Base-by-base conservation (phyloP, 768 basidiomycete species). In the Udeniomyces megalosporus region DNA sequence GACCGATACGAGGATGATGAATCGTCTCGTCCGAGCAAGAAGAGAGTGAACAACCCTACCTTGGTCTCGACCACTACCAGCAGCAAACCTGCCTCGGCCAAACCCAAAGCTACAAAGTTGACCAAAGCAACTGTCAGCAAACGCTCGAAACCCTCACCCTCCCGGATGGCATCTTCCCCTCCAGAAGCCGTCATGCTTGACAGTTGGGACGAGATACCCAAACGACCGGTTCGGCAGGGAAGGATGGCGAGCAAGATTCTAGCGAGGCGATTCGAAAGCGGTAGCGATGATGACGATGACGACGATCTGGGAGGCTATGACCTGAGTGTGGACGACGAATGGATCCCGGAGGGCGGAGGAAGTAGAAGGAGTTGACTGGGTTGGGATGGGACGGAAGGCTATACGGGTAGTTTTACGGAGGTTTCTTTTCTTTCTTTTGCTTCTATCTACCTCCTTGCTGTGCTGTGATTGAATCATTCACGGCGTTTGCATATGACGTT, bases 221-320 rank as follows among this genome's bases (percentile, higher is more conserved):
- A 57, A 17, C 35, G 38, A 4, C 35, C 42, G 14, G 44, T 31
- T 26, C 24, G 24, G 22, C 4, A 14, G 55, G 26, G 35, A 14
- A 22, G 55, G 20, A 29, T 15, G 15, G 35, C 55, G 22, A 26
- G 55, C 6, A 38, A 35, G 1, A 38, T 28, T 2, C 15, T 32
- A n/a, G 32, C 51, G 28, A 42, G 42, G 38, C 29, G 42, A 20
- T 45, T 42, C 42, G 55, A 42, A 5, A 11, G 10, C 14, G 55
- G 17, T 31, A 34, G 14, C 35, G 44, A 44, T 11, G 38, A 34
- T 34, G 54, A 57, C 24, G 55, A 57, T 22, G 55, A 57, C 6
- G 55, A 57, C 20, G 55, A 57, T n/a, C 44, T 57, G 22, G 55
- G 55, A 29, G 55, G 55, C 3, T 57, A 57, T 44, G 55, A 57